Evolutionary conservation across 1,284 basidiomycete species (phyloP).

Genomic region (Ganoderma lingzhi): DNA sequence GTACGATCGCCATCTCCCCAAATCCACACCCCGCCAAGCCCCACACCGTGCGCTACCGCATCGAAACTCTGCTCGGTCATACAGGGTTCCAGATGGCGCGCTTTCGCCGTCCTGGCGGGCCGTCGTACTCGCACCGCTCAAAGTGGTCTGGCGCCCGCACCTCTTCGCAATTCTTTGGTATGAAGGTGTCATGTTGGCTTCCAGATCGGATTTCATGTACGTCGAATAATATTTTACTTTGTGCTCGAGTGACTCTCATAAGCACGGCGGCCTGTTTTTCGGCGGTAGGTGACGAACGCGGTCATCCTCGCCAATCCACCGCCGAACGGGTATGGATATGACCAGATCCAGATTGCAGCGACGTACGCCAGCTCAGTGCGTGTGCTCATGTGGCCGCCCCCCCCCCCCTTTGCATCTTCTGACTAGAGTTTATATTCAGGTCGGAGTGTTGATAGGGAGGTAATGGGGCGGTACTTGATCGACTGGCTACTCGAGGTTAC

Average conservation of each 20-base stretch:
- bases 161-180: slow-evolving; percentile 61
- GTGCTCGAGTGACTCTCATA: too few relatives aligned
- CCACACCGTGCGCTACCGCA: slow-evolving; percentile 57
- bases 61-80: slow-evolving; percentile 71
- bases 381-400: slow-evolving; percentile 10
- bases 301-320: slow-evolving; percentile 68
- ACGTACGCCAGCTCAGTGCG: slow-evolving; percentile 68
- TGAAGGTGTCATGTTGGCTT: slow-evolving; percentile 75
- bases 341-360: slow-evolving; percentile 58
- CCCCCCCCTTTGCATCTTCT: background rate
- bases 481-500: slow-evolving; percentile 67
- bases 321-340: slow-evolving; percentile 67
- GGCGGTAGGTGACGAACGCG: slow-evolving; percentile 65
- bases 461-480: slow-evolving; percentile 69
- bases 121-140: slow-evolving; percentile 52
- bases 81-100: slow-evolving; percentile 69
- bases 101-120: slow-evolving; percentile 63
- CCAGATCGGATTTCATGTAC: slow-evolving; percentile 74
- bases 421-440: slow-evolving; percentile 41
- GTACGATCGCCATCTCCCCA: slow-evolving; percentile 69
- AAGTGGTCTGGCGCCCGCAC: slow-evolving; percentile 71
- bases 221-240: slow-evolving; percentile 25
- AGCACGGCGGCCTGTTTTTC: background rate
- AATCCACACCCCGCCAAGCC: slow-evolving; percentile 49
- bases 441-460: slow-evolving; percentile 71